Evolutionary conservation across 352 stramenopile genomes (phyloP), one percentile per base, ranked within the genome.

Genomic region (Elongisporangium prolatum): DNA sequence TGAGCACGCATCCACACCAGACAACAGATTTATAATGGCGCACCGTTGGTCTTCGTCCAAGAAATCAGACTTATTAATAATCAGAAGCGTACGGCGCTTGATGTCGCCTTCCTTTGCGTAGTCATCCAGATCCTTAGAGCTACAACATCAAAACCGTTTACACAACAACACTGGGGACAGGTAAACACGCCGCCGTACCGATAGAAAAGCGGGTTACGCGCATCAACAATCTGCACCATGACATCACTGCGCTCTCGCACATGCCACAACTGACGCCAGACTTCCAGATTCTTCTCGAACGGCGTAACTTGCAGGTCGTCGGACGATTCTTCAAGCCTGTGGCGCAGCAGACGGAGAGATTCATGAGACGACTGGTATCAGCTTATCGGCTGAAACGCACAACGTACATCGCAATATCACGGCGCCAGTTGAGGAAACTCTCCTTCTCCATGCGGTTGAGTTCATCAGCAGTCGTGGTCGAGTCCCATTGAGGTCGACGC

Each of bases 261-360:
- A 37, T 98, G 86, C 98, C 98, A 99, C 7, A 99, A 75, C 74
- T 99, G 98, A 40, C 97, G 88, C 98, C 98, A 99, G 22, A 99
- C 97, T 64, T 99, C 96, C 47, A 99, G 58, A 74, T 99, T 99
- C 79, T 99, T 99, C 80, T 99, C 98, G 67, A 99, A 99, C 17
- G 98, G 98, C 17, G 97, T 99, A 25, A 99, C 95, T 63, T 93
- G 89, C 25, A 91, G 68, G 51, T 86, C 72, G 6, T 92, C 82
- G 7, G 82, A 83, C 17, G 86, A 87, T 56, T 76, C 70, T 60
- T 96, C 86, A 44, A 94, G 57, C 49, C 86, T 95, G 54, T 44
- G 14, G 10, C 10, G 10, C 5, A 65, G 6, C 21, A 61, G 37
- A 50, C 52, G 37, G 3, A 49, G 14, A 47, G 54, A 60, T 11